phyloP scores from a whole-genome alignment of 2,329 filamentous ascomycete species.

The Clathrospora elynae region DNA sequence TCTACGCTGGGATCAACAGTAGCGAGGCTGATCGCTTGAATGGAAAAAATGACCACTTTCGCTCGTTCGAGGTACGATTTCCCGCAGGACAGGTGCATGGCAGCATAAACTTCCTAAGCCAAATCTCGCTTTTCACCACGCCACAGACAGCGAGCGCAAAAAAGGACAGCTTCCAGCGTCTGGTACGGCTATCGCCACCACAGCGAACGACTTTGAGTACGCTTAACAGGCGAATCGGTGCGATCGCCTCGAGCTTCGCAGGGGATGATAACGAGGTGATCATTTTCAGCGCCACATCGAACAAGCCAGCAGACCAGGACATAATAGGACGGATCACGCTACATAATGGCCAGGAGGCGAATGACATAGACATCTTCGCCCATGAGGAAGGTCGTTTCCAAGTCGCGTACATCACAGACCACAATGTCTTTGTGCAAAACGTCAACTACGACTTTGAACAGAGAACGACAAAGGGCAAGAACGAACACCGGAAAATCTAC shows the following conservation, averaged over 20 bases:
- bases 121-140: conserved; percentile 57
- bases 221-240: conserved; percentile 69
- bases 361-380: conserved; percentile 73
- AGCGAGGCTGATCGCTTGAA: conserved; percentile 71
- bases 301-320: conserved; percentile 54
- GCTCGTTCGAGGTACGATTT: conserved; percentile 70
- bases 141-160: conserved; percentile 48
- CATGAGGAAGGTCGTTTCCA: conserved; percentile 67
- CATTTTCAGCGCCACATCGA: conserved; percentile 71
- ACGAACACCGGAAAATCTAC: conserved; percentile 37
- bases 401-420: conserved; percentile 78
- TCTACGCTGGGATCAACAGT: conserved; percentile 76
- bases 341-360: conserved; percentile 61
- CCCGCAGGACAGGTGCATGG: conserved; percentile 47
- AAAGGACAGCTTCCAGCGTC: conserved; percentile 64
- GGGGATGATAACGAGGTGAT: conserved; percentile 74
- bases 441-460: conserved; percentile 57
- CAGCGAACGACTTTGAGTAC: conserved; percentile 52
- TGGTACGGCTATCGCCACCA: conserved; percentile 62
- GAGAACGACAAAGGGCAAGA: conserved; percentile 45
- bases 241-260: conserved; percentile 77
- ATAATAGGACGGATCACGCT: conserved; percentile 61
- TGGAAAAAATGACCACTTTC: conserved; percentile 83
- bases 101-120: conserved; percentile 55
- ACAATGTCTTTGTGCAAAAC: conserved; percentile 72